Percentiles rank a stretch among this genome's conserved stretches.
Evolutionary conservation across 2,329 filamentous ascomycete species (phyloP).

Genomic region (Colletotrichum sojae): DNA sequence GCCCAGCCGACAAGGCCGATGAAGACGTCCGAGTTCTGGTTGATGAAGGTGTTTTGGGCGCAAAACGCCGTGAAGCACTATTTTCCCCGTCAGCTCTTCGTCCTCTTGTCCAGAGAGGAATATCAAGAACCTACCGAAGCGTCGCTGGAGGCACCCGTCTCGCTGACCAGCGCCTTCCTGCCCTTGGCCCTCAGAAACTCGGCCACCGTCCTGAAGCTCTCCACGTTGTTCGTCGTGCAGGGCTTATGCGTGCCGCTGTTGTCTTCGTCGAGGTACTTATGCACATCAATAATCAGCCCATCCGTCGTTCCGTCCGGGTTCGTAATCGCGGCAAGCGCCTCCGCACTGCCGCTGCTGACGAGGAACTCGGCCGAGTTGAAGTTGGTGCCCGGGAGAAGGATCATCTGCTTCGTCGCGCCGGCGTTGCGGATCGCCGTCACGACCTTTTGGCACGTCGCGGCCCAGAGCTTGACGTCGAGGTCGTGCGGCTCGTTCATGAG

Average conservation of each 20-base stretch:
- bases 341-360: constrained; percentile 64
- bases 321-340: constrained; percentile 65
- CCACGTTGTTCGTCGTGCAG: constrained; percentile 68
- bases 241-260: constrained; percentile 66
- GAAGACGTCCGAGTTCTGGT: constrained; percentile 62
- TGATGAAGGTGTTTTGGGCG: constrained; percentile 62
- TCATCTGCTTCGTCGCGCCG: constrained; percentile 74
- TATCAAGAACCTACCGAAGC: constrained; percentile 50
- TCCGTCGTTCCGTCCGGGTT: constrained; percentile 72
- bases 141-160: constrained; percentile 65
- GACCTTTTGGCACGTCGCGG: constrained; percentile 70
- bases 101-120: neutral
- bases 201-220: constrained; percentile 62
- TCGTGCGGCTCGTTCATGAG: constrained; percentile 81
- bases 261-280: constrained; percentile 73
- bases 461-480: constrained; percentile 70
- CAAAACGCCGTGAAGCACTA: constrained; percentile 61
- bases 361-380: constrained; percentile 67
- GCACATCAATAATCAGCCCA: constrained; percentile 71
- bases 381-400: constrained; percentile 75
- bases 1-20: constrained; percentile 62
- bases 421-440: constrained; percentile 76
- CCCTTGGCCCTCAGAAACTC: constrained; percentile 62
- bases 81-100: neutral
- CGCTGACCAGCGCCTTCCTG: constrained; percentile 65